These are phyloP conservation scores for Huntiella moniliformis DNA, from an alignment of 2,329 filamentous ascomycete species.

Conservation along the genomic window DNA sequence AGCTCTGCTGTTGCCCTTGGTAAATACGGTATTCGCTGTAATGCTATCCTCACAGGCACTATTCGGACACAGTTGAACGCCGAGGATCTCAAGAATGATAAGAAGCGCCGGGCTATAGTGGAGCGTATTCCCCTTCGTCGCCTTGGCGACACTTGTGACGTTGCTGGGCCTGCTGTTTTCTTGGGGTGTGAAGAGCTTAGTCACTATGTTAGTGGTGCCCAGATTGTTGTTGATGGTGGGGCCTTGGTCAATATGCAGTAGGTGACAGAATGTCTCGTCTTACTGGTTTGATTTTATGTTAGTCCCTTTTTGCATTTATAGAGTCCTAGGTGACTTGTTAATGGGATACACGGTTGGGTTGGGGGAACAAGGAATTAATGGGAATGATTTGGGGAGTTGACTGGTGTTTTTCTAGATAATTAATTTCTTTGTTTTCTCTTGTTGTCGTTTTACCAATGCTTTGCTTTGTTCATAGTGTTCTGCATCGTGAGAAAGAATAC, in stretches of 20 bases:
- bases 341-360: too few species aligned
- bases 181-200: conserved; percentile 62
- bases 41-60: conserved; percentile 67
- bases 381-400: too few species aligned
- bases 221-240: conserved; percentile 73
- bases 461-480: too few species aligned
- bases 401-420: too few species aligned
- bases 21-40: conserved; percentile 58
- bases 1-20: conserved; percentile 64
- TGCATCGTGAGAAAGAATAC: too few species aligned
- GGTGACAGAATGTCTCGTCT: too few species aligned
- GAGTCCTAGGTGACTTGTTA: too few species aligned
- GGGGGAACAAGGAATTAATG: too few species aligned
- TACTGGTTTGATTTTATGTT: too few species aligned
- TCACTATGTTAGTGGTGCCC: conserved; percentile 64
- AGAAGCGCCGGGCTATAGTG: conserved; percentile 63
- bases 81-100: conserved; percentile 53
- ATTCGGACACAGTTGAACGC: conserved; percentile 74
- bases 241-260: conserved; percentile 77
- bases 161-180: conserved; percentile 73
- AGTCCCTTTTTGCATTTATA: too few species aligned
- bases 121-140: conserved; percentile 60
- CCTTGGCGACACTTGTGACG: conserved; percentile 53
- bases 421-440: too few species aligned
- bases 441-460: too few species aligned